These are phyloP conservation scores for Hordeum marinum DNA, from an alignment of 176 grass and related monocot genomes.

Conservation along the genomic window DNA sequence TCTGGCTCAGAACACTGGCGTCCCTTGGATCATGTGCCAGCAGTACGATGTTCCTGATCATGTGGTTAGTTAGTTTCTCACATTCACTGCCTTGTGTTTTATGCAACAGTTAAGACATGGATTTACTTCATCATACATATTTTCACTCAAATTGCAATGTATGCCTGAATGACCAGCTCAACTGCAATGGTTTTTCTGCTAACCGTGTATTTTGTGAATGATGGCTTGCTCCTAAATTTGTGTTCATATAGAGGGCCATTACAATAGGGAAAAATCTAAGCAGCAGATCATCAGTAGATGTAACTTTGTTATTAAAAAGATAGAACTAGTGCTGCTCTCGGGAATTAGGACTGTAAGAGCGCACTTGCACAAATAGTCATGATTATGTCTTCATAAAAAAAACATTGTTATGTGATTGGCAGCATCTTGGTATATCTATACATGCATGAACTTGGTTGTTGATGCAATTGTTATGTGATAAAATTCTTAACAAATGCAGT, in stretches of 20 bases:
- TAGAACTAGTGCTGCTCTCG: neutral
- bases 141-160: neutral
- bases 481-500: neutral
- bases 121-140: neutral
- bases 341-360: neutral
- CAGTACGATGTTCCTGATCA: slow-evolving; percentile 76
- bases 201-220: neutral
- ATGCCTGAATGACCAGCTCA: neutral
- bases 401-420: neutral
- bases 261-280: neutral
- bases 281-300: neutral
- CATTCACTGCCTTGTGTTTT: neutral
- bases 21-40: slow-evolving; percentile 97
- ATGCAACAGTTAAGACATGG: neutral
- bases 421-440: neutral
- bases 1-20: slow-evolving; percentile 70
- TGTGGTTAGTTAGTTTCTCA: slow-evolving; percentile 60
- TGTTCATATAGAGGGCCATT: neutral
- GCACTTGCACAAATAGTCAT: neutral
- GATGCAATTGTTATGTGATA: neutral
- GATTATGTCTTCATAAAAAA: neutral
- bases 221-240: neutral
- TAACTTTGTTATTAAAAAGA: neutral
- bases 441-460: neutral
- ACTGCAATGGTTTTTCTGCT: neutral